Conservation (phyloP, 169 alveolate species). For the Eimeria maxima region DNA sequence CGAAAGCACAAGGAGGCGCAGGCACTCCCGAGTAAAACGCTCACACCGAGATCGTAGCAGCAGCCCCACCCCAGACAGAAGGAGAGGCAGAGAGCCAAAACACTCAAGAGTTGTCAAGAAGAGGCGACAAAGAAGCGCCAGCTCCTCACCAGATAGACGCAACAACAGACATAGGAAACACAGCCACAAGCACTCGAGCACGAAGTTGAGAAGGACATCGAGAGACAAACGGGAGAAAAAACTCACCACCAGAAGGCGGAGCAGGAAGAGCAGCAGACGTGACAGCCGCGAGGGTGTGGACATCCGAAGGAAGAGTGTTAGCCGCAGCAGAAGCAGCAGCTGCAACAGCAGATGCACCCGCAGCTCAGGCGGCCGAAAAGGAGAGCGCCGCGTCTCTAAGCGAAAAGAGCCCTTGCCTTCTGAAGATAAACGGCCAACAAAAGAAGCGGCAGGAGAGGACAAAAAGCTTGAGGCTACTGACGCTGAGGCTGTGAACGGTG, state of each 20-base stretch:
- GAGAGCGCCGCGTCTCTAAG: neutral
- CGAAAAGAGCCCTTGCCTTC: slow-evolving; percentile 45
- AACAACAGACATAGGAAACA: slow-evolving; percentile 26
- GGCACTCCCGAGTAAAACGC: slow-evolving; percentile 9
- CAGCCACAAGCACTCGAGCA: slow-evolving; percentile 42
- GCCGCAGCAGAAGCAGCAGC: slow-evolving; percentile 49
- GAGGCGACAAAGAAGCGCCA: slow-evolving; percentile 61
- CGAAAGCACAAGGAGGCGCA: slow-evolving; percentile 37
- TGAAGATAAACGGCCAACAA: neutral
- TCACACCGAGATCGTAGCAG: slow-evolving; percentile 53
- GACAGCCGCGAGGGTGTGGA: neutral
- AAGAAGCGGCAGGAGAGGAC: neutral
- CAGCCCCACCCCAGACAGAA: slow-evolving; percentile 55
- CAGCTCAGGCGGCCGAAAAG: slow-evolving; percentile 31
- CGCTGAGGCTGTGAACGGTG: slow-evolving; percentile 5
- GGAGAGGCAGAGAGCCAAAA: slow-evolving; percentile 45
- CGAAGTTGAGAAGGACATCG: neutral
- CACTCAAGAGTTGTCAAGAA: slow-evolving; percentile 5
- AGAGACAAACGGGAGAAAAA: neutral
- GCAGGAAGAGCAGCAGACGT: slow-evolving; percentile 25
- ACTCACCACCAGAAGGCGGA: slow-evolving; percentile 36
- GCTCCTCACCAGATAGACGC: slow-evolving; percentile 40
- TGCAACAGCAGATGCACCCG: slow-evolving; percentile 56
- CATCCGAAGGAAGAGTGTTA: neutral
- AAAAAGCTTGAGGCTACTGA: neutral